Conservation (phyloP, 2,329 filamentous ascomycete genomes). For the Botrytis squamosa region DNA sequence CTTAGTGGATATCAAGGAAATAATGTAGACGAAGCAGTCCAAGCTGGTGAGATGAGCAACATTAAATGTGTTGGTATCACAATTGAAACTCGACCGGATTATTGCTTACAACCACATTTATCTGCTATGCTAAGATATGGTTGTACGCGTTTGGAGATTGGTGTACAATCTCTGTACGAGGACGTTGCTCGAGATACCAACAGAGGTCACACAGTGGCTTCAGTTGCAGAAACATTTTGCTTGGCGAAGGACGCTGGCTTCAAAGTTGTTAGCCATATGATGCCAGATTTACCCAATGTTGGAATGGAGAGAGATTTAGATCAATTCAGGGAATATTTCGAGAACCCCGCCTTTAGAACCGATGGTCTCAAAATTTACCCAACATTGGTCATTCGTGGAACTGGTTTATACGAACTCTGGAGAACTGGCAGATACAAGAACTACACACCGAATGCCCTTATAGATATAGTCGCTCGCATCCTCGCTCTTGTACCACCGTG, state of each 20-base stretch:
- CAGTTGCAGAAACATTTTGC: slow-evolving; percentile 95
- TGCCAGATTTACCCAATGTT: slow-evolving; percentile 97
- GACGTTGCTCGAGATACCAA: slow-evolving; percentile 98
- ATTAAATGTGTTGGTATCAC: slow-evolving; percentile 98
- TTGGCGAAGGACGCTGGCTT: slow-evolving; percentile 97
- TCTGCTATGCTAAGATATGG: slow-evolving; percentile 97
- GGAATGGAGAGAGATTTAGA: slow-evolving; percentile 97
- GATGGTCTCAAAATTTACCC: slow-evolving; percentile 98
- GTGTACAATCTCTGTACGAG: slow-evolving; percentile 95
- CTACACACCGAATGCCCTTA: slow-evolving; percentile 94
- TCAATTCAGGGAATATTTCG: slow-evolving; percentile 97
- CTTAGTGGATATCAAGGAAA: slow-evolving; percentile 92
- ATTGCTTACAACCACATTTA: slow-evolving; percentile 92
- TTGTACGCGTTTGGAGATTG: slow-evolving; percentile 90
- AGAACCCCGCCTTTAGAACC: slow-evolving; percentile 92
- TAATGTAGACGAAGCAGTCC: slow-evolving; percentile 92
- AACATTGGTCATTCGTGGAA: slow-evolving; percentile 93
- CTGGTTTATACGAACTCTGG: slow-evolving; percentile 96
- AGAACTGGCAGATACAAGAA: slow-evolving; percentile 96
- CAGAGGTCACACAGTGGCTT: slow-evolving; percentile 89
- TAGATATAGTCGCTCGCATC: slow-evolving; percentile 95
- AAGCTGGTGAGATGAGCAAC: slow-evolving; percentile 92
- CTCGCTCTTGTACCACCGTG: slow-evolving; percentile 91
- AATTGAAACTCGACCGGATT: slow-evolving; percentile 95
- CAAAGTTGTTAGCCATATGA: slow-evolving; percentile 99